Conservation (phyloP, 768 basidiomycete species). For the Russula sp. region DNA sequence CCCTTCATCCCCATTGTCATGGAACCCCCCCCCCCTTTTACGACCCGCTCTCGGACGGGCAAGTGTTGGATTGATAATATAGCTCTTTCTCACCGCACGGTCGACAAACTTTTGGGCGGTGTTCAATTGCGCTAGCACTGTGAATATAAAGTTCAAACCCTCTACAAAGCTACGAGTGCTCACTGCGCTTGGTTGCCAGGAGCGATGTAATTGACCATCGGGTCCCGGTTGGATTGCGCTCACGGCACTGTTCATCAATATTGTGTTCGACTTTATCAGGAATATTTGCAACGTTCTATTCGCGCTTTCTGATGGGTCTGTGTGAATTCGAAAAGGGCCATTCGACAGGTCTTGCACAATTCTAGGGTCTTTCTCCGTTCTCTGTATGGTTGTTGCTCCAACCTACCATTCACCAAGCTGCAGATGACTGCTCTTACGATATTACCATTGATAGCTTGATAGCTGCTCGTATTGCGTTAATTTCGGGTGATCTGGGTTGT, state of each 20-base stretch:
- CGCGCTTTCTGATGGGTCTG: not conserved
- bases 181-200: not conserved
- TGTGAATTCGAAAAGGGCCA: too few relatives aligned
- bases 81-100: slow-evolving; percentile 19
- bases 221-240: not conserved
- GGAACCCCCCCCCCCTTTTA: not conserved
- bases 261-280: not conserved
- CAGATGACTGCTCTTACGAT: not conserved
- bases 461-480: not conserved
- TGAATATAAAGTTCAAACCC: not conserved
- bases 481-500: too few relatives aligned
- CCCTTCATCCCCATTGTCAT: not conserved
- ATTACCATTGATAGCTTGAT: not conserved
- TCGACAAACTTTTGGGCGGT: not conserved
- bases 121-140: not conserved
- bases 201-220: not conserved
- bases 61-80: slow-evolving; percentile 10
- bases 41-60: not conserved
- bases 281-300: slow-evolving; percentile 11
- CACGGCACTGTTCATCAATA: slow-evolving; percentile 10
- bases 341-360: not conserved
- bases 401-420: not conserved
- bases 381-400: not conserved
- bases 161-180: not conserved
- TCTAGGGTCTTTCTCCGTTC: not conserved